Evolutionary conservation across 2,329 filamentous ascomycete genomes (phyloP), one percentile per base, ranked within the genome.

Genomic region (Immersiporthe knoxdaviesiana): DNA sequence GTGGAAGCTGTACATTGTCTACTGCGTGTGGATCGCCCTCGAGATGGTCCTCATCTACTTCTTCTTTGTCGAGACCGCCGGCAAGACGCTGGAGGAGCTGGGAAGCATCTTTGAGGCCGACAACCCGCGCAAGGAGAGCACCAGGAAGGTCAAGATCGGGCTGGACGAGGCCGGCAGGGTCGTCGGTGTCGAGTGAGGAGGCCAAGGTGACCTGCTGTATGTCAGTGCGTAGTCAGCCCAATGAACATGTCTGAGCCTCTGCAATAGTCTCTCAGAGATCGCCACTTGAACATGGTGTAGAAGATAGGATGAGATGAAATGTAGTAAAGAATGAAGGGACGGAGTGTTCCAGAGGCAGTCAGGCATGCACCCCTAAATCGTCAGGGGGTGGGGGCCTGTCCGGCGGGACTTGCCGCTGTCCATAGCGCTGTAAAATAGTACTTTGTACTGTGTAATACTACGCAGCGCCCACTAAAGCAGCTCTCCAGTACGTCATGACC

Each of bases 1-100:
- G 2, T 87, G 83, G 83, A 81, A 82, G 70, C 83, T 82, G 2
- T 86, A 85, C 73, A 84, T 86, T 72, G 74, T 84, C 65, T 84
- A 85, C 72, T 80, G 78, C n/a, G 72, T 76, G 41, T 81, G 79
- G 78, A 80, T 81, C 67, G 77, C 78, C 11, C 72, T 82, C 37
- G 78, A 82, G 70, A 74, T 80, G 5, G 64, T 75, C 7, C 74
- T 81, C 37, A 82, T 86, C 21, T 85, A 80, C 72, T 81, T 84
- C 69, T 78, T 84, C 64, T 82, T 84, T 64, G 81, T 83, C 0
- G 84, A 85, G 74, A 85, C 83, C 7, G 81, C 80, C 66, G 79
- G 80, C 44, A 80, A 68, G 63, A 68, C 69, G 35, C 52, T 71
- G 59, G 69, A 71, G 60, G 69, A 71, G 63, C 39, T 71, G 62